These are phyloP conservation scores for Nadsonia starkeyi-henricii DNA, from an alignment of 1,139 yeast genomes.

Conservation along the genomic window DNA sequence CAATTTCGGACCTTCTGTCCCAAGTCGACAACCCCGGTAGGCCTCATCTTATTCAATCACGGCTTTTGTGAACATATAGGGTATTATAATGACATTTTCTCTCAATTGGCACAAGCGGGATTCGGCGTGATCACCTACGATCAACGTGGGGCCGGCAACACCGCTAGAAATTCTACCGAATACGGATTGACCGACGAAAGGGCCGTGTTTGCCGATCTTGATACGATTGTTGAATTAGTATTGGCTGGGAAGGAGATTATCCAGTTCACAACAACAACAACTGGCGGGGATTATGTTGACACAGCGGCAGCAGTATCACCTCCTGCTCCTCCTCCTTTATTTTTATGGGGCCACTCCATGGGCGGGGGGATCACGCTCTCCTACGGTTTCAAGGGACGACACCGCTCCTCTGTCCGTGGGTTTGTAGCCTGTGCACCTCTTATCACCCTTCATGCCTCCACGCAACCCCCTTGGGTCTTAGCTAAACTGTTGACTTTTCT, in stretches of 20 bases:
- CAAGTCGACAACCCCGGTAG: background rate
- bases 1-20: background rate
- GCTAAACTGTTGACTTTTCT: conserved; percentile 34
- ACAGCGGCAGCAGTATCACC: conserved; percentile 4
- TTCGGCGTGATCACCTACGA: conserved; percentile 68
- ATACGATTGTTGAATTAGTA: conserved; percentile 34
- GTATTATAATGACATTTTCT: conserved; percentile 43
- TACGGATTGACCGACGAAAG: conserved; percentile 57
- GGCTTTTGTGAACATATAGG: conserved; percentile 64
- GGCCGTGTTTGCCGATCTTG: conserved; percentile 54
- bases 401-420: conserved; percentile 39
- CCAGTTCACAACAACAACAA: no score
- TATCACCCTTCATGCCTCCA: conserved; percentile 38
- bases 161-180: conserved; percentile 35
- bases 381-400: conserved; percentile 56
- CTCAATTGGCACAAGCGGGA: conserved; percentile 43
- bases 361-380: conserved; percentile 78
- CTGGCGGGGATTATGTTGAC: conserved; percentile 26
- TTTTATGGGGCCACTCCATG: conserved; percentile 83
- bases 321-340: conserved; percentile 21
- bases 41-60: conserved; percentile 34
- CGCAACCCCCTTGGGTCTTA: conserved; percentile 41
- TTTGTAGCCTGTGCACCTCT: conserved; percentile 57
- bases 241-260: conserved; percentile 5
- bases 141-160: conserved; percentile 80